Evolutionary conservation across 2,329 filamentous ascomycete genomes (phyloP).

Genomic region (Fusarium verticillioides): DNA sequence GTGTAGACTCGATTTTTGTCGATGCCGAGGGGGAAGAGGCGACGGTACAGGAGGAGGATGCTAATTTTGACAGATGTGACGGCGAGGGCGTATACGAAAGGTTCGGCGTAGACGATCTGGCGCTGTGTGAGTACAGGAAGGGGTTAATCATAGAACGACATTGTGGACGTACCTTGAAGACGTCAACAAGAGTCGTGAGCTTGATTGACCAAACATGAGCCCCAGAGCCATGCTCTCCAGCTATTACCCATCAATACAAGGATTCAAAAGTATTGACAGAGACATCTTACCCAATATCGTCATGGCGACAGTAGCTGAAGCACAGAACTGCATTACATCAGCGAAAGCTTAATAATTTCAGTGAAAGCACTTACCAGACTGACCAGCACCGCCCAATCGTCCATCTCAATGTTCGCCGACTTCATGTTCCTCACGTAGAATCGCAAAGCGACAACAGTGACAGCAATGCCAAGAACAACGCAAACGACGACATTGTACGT

Average conservation of each 20-base stretch:
- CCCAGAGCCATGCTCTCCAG: not conserved
- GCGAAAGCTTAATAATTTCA: accelerated
- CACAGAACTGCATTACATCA: not conserved
- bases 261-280: too few relatives aligned
- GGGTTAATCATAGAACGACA: too few relatives aligned
- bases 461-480: not conserved
- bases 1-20: slow-evolving; percentile 11
- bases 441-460: not conserved
- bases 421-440: slow-evolving; percentile 27
- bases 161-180: slow-evolving; percentile 2
- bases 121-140: too few relatives aligned
- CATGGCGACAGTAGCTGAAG: slow-evolving; percentile 1
- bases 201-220: slow-evolving; percentile 15
- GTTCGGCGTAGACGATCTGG: slow-evolving; percentile 7
- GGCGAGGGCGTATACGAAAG: slow-evolving; percentile 17
- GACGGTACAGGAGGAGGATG: slow-evolving; percentile 17
- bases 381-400: slow-evolving; percentile 12
- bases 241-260: not conserved
- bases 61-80: slow-evolving; percentile 21
- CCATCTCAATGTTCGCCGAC: slow-evolving; percentile 4
- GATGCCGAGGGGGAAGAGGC: slow-evolving; percentile 17
- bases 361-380: not conserved
- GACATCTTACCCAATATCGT: not conserved
- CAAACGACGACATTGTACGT: slow-evolving; percentile 6
- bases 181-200: not conserved